phyloP scores from a whole-genome alignment of 1,284 basidiomycete genomes.

The Xanthoconium separans region DNA sequence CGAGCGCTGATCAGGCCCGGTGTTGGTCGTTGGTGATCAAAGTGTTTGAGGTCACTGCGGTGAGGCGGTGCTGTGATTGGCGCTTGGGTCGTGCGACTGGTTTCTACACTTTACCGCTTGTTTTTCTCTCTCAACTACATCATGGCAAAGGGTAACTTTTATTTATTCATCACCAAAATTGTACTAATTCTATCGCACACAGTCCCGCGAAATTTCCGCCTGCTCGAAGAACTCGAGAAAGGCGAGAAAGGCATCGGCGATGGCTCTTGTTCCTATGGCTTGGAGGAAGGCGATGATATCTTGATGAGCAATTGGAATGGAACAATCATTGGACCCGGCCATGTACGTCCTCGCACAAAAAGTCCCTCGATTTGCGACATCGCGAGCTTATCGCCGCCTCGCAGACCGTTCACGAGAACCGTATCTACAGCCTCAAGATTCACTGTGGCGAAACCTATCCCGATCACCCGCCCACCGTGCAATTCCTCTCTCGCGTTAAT shows the following conservation, averaged over 20 bases:
- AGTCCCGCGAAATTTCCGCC: constrained; percentile 97
- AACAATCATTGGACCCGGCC: constrained; percentile 97
- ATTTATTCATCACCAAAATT: neutral
- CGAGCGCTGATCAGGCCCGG: constrained; percentile 2
- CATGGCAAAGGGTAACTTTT: constrained; percentile 60
- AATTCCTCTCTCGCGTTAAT: constrained; percentile 90
- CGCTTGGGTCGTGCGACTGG: neutral
- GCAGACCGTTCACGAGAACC: constrained; percentile 95
- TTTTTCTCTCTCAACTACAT: constrained; percentile 16
- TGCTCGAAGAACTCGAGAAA: constrained; percentile 98
- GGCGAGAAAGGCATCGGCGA: constrained; percentile 99
- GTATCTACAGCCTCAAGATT: constrained; percentile 96
- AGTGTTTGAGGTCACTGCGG: constrained; percentile 19
- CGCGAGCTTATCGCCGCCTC: constrained; percentile 21
- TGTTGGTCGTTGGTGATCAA: constrained; percentile 12
- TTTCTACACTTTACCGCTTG: neutral
- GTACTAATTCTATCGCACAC: neutral
- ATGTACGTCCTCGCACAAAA: constrained; percentile 52
- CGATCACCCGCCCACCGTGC: constrained; percentile 73
- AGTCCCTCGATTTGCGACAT: constrained; percentile 17
- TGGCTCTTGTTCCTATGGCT: constrained; percentile 94
- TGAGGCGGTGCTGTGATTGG: constrained; percentile 32
- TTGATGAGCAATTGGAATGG: constrained; percentile 99
- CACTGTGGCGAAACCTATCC: constrained; percentile 85
- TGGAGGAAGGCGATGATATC: constrained; percentile 91